These are phyloP conservation scores for Dimargaris cristalligena DNA, from an alignment of 192 early-diverging fungal species.

Conservation along the genomic window DNA sequence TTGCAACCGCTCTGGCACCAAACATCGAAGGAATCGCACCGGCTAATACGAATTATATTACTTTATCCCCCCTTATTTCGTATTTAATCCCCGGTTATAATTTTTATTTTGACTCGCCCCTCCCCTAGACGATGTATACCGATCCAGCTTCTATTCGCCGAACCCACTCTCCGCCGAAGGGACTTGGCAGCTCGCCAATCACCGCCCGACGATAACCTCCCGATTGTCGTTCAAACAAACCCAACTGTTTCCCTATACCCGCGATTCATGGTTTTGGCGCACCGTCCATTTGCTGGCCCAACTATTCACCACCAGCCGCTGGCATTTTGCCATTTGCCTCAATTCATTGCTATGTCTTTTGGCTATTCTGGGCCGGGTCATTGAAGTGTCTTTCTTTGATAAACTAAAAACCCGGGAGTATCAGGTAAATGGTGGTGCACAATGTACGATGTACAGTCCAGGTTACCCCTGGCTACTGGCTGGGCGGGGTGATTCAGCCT, in stretches of 20 bases:
- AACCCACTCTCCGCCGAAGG: not conserved
- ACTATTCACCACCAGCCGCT: slow-evolving; percentile 6
- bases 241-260: slow-evolving; percentile 10
- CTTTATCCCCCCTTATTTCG: not conserved
- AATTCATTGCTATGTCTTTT: slow-evolving; percentile 4
- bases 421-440: not conserved
- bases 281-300: slow-evolving; percentile 4
- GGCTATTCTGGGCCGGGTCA: not conserved
- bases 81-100: not conserved
- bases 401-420: not conserved
- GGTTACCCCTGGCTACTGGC: not conserved
- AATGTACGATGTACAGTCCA: not conserved
- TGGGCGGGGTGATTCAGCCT: not conserved
- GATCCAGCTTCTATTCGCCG: slow-evolving; percentile 3
- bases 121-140: not conserved
- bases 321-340: slow-evolving; percentile 7
- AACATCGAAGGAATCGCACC: not conserved
- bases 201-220: not conserved
- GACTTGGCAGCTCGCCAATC: not conserved
- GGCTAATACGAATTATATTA: not conserved
- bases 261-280: slow-evolving; percentile 8
- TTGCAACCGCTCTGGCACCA: not conserved
- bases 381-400: slow-evolving; percentile 2
- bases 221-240: slow-evolving; percentile 11
- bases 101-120: not conserved